phyloP scores from a whole-genome alignment of 768 basidiomycete genomes.

The Collybiopsis confluens region DNA sequence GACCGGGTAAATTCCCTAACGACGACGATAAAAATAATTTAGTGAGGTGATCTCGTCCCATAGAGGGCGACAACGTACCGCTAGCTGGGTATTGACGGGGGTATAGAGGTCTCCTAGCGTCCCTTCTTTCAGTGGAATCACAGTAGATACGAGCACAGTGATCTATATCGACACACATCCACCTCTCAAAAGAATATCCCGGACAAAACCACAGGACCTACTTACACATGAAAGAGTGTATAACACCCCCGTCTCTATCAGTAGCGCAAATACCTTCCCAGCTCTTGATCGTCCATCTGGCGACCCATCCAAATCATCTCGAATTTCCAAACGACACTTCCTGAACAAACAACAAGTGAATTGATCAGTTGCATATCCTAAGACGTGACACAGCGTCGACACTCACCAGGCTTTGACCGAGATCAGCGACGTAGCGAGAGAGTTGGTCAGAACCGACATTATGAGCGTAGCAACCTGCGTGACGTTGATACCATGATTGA shows the following conservation, averaged over 20 bases:
- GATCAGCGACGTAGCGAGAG: constrained; percentile 11
- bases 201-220: neutral
- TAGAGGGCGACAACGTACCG: neutral
- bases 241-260: neutral
- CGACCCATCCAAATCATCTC: neutral
- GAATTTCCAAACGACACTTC: neutral
- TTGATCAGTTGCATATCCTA: too few relatives aligned
- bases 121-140: constrained; percentile 7
- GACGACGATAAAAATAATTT: neutral
- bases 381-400: too few relatives aligned
- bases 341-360: neutral
- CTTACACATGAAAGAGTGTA: too few relatives aligned
- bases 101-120: constrained; percentile 14
- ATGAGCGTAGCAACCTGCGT: constrained; percentile 9
- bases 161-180: too few relatives aligned
- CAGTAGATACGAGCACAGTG: constrained; percentile 2
- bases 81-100: constrained; percentile 12
- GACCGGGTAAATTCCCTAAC: constrained; percentile 8
- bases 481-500: constrained; percentile 8
- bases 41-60: too few relatives aligned
- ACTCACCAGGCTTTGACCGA: constrained; percentile 10
- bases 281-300: neutral
- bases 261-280: neutral
- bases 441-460: constrained; percentile 12
- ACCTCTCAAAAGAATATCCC: too few relatives aligned